Evolutionary conservation across 345 rosid genomes (phyloP), one percentile per base, ranked within the genome.

Genomic region (Eucalyptus melliodora): DNA sequence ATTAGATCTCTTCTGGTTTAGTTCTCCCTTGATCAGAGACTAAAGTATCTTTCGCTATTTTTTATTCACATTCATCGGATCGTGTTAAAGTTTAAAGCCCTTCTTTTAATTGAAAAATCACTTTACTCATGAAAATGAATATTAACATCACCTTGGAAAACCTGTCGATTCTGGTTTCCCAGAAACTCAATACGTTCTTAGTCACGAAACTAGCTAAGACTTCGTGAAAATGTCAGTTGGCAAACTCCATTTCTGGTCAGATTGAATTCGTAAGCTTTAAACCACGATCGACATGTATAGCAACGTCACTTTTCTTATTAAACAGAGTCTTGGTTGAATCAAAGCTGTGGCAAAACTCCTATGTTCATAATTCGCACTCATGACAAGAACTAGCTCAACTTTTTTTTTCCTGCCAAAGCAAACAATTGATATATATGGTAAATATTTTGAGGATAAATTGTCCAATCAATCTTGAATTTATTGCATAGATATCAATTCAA

Each of bases 401-500:
- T 72, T 37, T 72, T 37, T 72, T 37, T 72, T 37, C 26, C 4
- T 9, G 26, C 82, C 45, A 77, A 77, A 77, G 83, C 83, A 77
- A 77, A 77, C 45, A 6, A 21, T 34, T 77, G 47, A 37, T 2
- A 37, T 37, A 77, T 37, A 19, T 3, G 1, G 26, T 9, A 10
- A 37, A 72, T 37, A 19, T 19, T 19, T 72, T 72, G 15, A 77
- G 5, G 26, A 24, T 23, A 37, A 77, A 40, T 10, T 21, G 13
- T 40, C 30, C 16, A 6, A 37, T 16, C 3, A 16, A 8, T 67
- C 42, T 5, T 69, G 3, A 72, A 10, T 23, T 19, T 72, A 17
- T 37, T 72, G 2, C 23, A 37, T 21, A 5, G 2, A 7, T 37
- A 0, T 37, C 27, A 6, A 21, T 40, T 37, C 9, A 77, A 3